Evolutionary conservation across 768 basidiomycete species (phyloP), one percentile per base, ranked within the genome.

Genomic region (Termitomyces sp.): DNA sequence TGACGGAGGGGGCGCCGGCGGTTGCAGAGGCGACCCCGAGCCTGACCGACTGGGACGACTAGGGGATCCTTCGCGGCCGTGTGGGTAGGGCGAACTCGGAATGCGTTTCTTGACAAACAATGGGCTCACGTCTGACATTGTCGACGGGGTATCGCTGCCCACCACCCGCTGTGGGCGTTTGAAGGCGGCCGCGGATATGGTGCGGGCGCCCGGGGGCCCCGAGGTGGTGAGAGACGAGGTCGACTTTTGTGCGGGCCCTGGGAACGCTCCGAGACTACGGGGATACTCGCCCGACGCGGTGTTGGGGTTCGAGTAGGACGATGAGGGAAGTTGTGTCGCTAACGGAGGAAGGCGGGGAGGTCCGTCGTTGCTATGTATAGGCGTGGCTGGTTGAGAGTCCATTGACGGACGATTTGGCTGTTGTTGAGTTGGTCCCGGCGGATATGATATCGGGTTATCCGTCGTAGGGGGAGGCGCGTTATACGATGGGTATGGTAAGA

Each of bases 121-220:
- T 40, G 82, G 83, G 40, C 67, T 78, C 53, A 74, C 77, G 50
- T 83, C 84, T 24, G 73, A 73, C 8, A 72, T 65, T 9, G 67
- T 67, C n/a, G 62, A 40, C 16, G 65, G 50, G 33, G 56, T 60
- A 14, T 70, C 65, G 46, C 45, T 48, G 46, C 69, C 72, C 35
- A 65, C 62, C 40, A 70, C 67, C 22, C 75, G 74, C 1, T 63
- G 74, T 33, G 78, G 83, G 30, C 86, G 75, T 64, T 79, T 81
- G 71, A 92, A 92, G 26, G 88, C 88, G 6, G 88, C 86, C 0
- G 88, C 89, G 3, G 87, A 82, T 53, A 92, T 90, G 56, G 82
- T 92, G 44, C 85, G 78, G 14, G 79, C 66, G 2, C 75, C 77
- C 8, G 73, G 61, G 2, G 73, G 69, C 8, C 63, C 52, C 12